These are phyloP conservation scores for Alternaria triticimaculans DNA, from an alignment of 2,329 filamentous ascomycete species.

Conservation along the genomic window DNA sequence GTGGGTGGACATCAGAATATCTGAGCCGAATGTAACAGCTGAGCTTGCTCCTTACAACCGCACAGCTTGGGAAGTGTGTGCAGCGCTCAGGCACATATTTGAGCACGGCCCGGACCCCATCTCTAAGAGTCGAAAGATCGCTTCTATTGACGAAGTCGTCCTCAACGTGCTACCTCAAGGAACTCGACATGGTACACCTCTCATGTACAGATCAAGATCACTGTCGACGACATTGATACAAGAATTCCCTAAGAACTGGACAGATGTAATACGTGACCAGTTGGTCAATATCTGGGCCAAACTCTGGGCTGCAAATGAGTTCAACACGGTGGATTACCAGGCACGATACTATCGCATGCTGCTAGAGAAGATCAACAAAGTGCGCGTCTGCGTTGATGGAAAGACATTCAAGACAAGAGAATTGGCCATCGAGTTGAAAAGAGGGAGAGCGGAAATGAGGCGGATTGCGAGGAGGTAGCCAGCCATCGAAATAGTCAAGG, in stretches of 20 bases:
- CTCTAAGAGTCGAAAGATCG: constrained; percentile 8
- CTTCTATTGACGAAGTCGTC: constrained; percentile 39
- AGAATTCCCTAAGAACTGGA: neutral
- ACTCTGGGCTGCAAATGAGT: constrained; percentile 41
- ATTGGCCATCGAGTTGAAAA: constrained; percentile 39
- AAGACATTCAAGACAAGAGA: constrained; percentile 35
- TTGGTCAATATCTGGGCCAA: constrained; percentile 43
- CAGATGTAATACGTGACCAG: constrained; percentile 11
- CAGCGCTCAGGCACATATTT: constrained; percentile 39
- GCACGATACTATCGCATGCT: constrained; percentile 32
- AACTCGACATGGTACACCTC: neutral
- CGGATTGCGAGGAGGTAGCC: constrained; percentile 37
- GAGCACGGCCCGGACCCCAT: constrained; percentile 34
- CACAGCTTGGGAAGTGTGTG: constrained; percentile 45
- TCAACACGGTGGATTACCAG: constrained; percentile 16
- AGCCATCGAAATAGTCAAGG: neutral
- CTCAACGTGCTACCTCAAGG: constrained; percentile 40
- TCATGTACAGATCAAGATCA: neutral
- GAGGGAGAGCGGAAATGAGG: constrained; percentile 38
- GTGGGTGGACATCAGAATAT: constrained; percentile 39
- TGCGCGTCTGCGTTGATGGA: constrained; percentile 42
- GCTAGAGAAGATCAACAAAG: constrained; percentile 38
- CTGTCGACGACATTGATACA: neutral
- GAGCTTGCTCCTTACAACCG: constrained; percentile 25
- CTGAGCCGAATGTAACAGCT: constrained; percentile 23